Conservation (phyloP, 2,329 filamentous ascomycete species). For the Fusarium coicis region DNA sequence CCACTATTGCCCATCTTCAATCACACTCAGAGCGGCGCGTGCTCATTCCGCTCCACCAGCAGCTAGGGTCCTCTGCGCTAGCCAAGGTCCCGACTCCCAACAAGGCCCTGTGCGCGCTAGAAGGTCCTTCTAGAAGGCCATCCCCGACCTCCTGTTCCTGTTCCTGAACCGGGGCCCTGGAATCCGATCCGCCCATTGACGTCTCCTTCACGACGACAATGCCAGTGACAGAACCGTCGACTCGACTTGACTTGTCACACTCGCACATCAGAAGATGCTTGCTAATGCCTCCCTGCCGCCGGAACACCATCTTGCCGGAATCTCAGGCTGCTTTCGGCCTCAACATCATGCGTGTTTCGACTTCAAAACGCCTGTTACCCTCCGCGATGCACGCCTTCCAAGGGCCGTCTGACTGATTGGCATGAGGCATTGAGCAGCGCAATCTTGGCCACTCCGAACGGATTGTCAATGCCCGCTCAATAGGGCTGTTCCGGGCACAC, state of each 20-base stretch:
- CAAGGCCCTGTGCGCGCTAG: slow-evolving; percentile 41
- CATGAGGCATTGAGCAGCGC: slow-evolving; percentile 42
- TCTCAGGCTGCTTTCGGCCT: slow-evolving; percentile 21
- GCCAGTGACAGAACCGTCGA: slow-evolving; percentile 23
- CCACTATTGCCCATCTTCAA: slow-evolving; percentile 35
- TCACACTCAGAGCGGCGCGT: slow-evolving; percentile 30
- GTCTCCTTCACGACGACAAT: slow-evolving; percentile 35
- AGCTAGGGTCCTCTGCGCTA: slow-evolving; percentile 25
- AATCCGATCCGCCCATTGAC: slow-evolving; percentile 37
- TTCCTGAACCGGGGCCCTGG: slow-evolving; percentile 41
- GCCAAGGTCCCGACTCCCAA: slow-evolving; percentile 19
- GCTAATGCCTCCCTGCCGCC: slow-evolving; percentile 24
- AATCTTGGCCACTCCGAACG: slow-evolving; percentile 42
- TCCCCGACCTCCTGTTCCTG: slow-evolving; percentile 34
- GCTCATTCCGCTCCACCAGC: slow-evolving; percentile 34
- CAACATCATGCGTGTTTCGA: slow-evolving; percentile 33
- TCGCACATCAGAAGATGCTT: slow-evolving; percentile 27
- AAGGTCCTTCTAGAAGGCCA: slow-evolving; percentile 45
- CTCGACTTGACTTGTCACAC: slow-evolving; percentile 26
- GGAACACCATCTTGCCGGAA: slow-evolving; percentile 26
- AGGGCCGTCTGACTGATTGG: slow-evolving; percentile 23
- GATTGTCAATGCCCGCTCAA: slow-evolving; percentile 10
- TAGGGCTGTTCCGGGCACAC: slow-evolving; percentile 38
- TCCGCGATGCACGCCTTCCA: slow-evolving; percentile 27
- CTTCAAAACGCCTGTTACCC: slow-evolving; percentile 34